phyloP scores from a whole-genome alignment of 2,329 filamentous ascomycete genomes.

The Paracamarosporium sp. region DNA sequence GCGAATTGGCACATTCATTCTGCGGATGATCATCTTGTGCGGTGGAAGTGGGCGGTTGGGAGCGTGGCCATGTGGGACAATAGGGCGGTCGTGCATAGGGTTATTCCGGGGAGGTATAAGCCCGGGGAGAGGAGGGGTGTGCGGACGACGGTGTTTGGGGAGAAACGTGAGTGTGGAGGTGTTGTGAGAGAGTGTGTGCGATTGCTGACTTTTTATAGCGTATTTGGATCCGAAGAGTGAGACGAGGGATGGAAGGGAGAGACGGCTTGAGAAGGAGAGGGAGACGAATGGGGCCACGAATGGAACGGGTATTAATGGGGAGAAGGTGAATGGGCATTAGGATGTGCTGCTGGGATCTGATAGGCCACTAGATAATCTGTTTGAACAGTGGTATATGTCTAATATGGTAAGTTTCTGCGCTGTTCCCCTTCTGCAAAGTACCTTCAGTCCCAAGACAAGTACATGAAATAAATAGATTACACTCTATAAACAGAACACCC shows the following conservation, averaged over 20 bases:
- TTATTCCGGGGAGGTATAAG: constrained; percentile 10
- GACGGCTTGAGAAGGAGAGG: neutral
- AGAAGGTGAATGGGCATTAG: neutral
- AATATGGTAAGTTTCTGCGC: no score
- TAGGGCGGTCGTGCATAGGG: constrained; percentile 5
- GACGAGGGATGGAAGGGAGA: neutral
- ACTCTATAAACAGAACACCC: neutral
- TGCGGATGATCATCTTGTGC: constrained; percentile 11
- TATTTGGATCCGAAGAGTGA: constrained; percentile 5
- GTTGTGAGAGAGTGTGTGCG: neutral
- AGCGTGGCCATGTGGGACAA: constrained; percentile 20
- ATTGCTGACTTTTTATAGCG: neutral
- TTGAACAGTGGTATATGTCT: no score
- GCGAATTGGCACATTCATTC: constrained; percentile 13
- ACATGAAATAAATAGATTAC: neutral
- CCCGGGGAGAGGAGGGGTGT: neutral
- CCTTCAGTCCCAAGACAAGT: no score
- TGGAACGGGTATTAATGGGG: neutral
- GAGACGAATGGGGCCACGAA: neutral
- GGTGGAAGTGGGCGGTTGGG: constrained; percentile 16
- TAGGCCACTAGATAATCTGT: no score
- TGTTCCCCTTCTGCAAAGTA: no score
- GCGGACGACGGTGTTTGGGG: constrained; percentile 5
- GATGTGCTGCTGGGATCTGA: no score
- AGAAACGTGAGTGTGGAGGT: constrained; percentile 1